phyloP scores from a whole-genome alignment of 2,329 filamentous ascomycete genomes.

The Volutella citrinella region DNA sequence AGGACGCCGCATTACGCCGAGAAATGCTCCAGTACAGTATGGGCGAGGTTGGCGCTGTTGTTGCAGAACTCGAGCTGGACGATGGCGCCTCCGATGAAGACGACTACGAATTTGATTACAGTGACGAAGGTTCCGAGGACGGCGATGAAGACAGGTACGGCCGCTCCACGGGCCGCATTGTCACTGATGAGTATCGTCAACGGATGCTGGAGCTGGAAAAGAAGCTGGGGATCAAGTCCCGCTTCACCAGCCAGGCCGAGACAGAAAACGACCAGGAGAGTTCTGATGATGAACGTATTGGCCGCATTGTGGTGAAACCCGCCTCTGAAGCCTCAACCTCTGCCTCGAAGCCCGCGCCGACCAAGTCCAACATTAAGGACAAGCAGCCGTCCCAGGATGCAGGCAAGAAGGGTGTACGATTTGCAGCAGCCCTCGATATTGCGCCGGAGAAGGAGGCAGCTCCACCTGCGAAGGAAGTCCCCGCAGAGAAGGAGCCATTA shows the following conservation, averaged over 20 bases:
- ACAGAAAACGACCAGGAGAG: constrained; percentile 34
- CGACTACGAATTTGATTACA: constrained; percentile 52
- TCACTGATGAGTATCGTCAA: constrained; percentile 72
- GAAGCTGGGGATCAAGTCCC: constrained; percentile 61
- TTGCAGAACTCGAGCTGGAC: constrained; percentile 86
- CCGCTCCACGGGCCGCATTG: constrained; percentile 61
- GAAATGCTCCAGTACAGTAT: constrained; percentile 92
- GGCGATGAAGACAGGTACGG: constrained; percentile 63
- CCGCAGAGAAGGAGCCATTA: constrained; percentile 27
- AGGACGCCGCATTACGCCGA: constrained; percentile 75
- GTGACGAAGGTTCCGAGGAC: constrained; percentile 50
- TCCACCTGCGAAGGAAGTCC: constrained; percentile 9
- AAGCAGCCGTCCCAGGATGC: constrained; percentile 17
- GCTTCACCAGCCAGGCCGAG: constrained; percentile 43
- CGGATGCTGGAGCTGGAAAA: constrained; percentile 85
- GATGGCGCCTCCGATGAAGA: constrained; percentile 58
- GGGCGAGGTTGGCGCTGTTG: constrained; percentile 84
- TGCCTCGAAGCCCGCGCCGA: constrained; percentile 20
- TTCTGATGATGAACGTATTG: constrained; percentile 47
- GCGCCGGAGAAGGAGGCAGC: constrained; percentile 40
- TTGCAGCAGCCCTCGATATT: constrained; percentile 72
- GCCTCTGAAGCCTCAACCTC: constrained; percentile 15
- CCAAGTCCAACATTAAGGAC: constrained; percentile 34
- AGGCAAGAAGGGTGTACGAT: constrained; percentile 73
- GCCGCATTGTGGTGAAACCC: constrained; percentile 50